A percentile compares a stretch with the other conserved stretches of the same genome.
Conservation (phyloP, 2,329 filamentous ascomycete species). For the Pestalotiopsis sp. region DNA sequence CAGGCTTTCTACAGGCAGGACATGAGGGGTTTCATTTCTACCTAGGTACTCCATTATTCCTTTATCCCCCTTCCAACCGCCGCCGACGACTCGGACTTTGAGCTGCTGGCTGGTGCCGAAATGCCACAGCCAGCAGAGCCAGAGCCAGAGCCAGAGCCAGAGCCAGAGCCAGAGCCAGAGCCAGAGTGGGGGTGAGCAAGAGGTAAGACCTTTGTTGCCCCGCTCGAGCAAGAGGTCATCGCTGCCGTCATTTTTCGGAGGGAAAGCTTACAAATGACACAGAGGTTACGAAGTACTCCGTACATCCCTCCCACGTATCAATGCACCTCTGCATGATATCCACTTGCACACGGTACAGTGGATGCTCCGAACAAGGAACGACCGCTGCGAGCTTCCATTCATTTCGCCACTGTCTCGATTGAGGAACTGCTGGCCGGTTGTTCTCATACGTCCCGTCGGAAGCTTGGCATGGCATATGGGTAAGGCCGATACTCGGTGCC, state of each 20-base stretch:
- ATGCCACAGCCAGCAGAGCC: not conserved
- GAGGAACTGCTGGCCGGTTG: not conserved
- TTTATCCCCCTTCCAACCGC: not conserved
- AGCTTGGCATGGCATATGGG: not conserved
- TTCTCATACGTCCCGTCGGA: not conserved
- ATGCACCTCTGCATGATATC: not conserved
- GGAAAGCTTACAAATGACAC: constrained; percentile 8
- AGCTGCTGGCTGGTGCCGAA: constrained; percentile 4
- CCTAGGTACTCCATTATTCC: constrained; percentile 5
- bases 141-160: too few relatives aligned
- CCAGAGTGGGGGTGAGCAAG: not conserved
- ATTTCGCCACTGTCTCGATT: not conserved
- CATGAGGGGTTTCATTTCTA: constrained; percentile 9
- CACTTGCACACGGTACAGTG: not conserved
- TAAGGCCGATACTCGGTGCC: not conserved
- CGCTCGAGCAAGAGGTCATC: constrained; percentile 10
- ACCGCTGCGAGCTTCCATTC: not conserved
- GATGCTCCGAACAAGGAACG: not conserved
- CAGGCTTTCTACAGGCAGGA: not conserved
- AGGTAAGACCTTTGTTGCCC: not conserved
- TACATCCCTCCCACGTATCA: not conserved
- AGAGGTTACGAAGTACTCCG: not conserved
- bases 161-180: not conserved
- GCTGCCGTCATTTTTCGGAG: constrained; percentile 10
- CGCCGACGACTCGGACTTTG: constrained; percentile 8